Base-by-base conservation (phyloP, 2,329 filamentous ascomycete genomes). In the Samsoniella hepiali region DNA sequence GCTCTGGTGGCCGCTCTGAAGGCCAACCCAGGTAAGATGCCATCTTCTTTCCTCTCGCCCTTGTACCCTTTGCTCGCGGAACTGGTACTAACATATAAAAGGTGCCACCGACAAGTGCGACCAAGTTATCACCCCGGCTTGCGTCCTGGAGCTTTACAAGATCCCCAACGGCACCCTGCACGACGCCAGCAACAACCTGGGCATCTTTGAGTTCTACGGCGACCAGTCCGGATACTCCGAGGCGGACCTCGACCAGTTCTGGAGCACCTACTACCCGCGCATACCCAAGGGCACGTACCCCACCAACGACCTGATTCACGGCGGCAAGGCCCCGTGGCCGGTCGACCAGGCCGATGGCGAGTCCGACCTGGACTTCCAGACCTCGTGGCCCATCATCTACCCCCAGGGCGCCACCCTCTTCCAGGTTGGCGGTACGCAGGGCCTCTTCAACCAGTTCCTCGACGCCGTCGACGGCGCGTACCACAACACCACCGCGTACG, bases 91-190 rank as follows among this genome's bases (percentile, higher is more conserved):
- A 40, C 13, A 15, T 15, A 13, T 5, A 15, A 40, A 40, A 40
- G 38, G 38, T 40, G 38, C 38, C 38, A 40, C 38, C 11, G 38
- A 40, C 38, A 40, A 40, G 38, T 40, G 38, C 5, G 38, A 40
- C 38, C 38, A 40, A 5, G 13, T 40, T 69, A 84, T 87, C 66
- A 86, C 83, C 1, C 82, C 83, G 0, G 78, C 78, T 45, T 87
- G 84, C 67, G 74, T 84, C 42, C 75, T 77, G 38, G 77, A 80
- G 3, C 71, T 82, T 45, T 80, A 80, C 67, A 72, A 74, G 51
- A 75, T 80, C 55, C 73, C 75, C 22, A 40, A 27, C 27, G 2
- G 54, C 44, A 7, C 42, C 44, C 27, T 44, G n/a, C 1, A 15
- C 17, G 7, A 70, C 36, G 60, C 71, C 2, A 70, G 70, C 42